These are phyloP conservation scores for Potentilla sterilis DNA, from an alignment of 306 rosid species.

Conservation along the genomic window DNA sequence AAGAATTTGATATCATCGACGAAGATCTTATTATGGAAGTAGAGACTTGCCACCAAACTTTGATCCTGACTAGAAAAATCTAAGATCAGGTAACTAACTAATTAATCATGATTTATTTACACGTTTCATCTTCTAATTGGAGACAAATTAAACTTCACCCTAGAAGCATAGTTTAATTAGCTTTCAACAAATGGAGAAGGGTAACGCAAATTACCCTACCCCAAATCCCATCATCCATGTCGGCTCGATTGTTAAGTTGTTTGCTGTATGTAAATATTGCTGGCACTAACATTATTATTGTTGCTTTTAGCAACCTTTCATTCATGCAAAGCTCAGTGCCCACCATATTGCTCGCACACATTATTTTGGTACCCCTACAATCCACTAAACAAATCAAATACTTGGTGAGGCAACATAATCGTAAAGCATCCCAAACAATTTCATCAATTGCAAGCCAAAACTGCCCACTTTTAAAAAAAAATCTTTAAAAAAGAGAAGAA, in stretches of 20 bases:
- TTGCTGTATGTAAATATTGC: constrained; percentile 22
- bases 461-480: constrained; percentile 21
- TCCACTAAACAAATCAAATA: constrained; percentile 30
- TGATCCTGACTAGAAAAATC: not conserved
- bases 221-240: not conserved
- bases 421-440: too few species aligned
- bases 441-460: constrained; percentile 21
- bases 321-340: constrained; percentile 30
- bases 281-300: constrained; percentile 34
- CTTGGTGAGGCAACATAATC: not conserved
- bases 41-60: not conserved
- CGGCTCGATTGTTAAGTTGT: constrained; percentile 14
- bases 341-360: constrained; percentile 33
- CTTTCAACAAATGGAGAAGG: not conserved
- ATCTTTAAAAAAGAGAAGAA: not conserved
- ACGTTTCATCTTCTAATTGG: not conserved
- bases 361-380: constrained; percentile 41
- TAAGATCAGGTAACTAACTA: not conserved
- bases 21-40: not conserved
- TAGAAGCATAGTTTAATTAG: not conserved
- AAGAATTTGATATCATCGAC: too few species aligned
- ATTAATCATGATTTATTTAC: not conserved
- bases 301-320: constrained; percentile 34
- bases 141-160: not conserved
- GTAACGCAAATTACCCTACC: not conserved